Base-by-base conservation (phyloP, 352 stramenopile genomes). In the Phytophthora ramorum region DNA sequence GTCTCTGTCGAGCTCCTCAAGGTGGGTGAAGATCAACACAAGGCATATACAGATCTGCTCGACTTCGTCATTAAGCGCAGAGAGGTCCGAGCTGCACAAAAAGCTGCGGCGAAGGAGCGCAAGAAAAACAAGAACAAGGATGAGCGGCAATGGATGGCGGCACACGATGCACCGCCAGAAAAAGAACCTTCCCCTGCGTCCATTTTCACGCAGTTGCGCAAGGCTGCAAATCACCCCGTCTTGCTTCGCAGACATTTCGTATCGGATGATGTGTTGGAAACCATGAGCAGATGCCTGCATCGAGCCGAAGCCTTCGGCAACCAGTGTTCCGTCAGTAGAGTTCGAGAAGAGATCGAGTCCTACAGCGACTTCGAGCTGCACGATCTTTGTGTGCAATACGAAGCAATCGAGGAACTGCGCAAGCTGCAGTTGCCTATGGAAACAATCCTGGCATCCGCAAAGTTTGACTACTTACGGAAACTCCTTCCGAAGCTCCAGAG, bases 301-400 rank as follows among this genome's bases (percentile, higher is more conserved):
- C 72, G 81, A 41, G 83, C 71, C 4, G 89, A 94, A 17, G 90
- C 86, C 0, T 97, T 97, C 52, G 89, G 90, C 28, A 95, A 79
- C 13, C 93, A 95, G 45, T 96, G 85, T 55, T 84, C 83, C 0
- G 72, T 95, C 8, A 69, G 71, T 12, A 84, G 96, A 69, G 95
- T 99, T n/a, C 79, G 66, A 4, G 93, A 96, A 61, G 96, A 99
- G 68, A 73, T 99, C 4, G 83, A 97, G 40, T 89, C 85, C 10
- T 98, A 98, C 66, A 96, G 81, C 32, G 97, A 99, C 59, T 99
- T 98, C 78, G 91, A 98, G 35, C 79, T 99, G 40, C 96, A 99
- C 63, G 83, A 97, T 62, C 71, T 98, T 12, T 98, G 92, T 58
- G 75, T 97, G 12, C 85, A 98, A 60, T 96, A 98, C 54, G 66